Evolutionary conservation across 2,329 filamentous ascomycete genomes (phyloP).

Genomic region (Xylaria sp.): DNA sequence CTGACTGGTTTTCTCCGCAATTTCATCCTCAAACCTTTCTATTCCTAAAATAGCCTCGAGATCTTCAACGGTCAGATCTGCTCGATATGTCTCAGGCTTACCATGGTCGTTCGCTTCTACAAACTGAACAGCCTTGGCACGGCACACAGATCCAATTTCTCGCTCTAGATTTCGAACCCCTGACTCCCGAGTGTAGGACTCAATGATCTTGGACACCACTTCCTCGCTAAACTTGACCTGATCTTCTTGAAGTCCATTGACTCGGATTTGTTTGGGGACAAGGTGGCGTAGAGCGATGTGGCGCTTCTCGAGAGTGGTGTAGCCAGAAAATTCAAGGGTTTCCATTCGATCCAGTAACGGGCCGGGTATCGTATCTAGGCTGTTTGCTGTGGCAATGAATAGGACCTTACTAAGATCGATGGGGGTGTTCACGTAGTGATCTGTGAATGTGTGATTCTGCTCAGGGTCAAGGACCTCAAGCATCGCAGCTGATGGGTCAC

Average conservation of each 20-base stretch:
- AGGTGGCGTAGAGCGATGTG: constrained; percentile 93
- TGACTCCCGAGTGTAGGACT: constrained; percentile 94
- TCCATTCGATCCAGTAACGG: constrained; percentile 97
- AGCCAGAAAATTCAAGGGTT: constrained; percentile 90
- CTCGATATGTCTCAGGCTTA: constrained; percentile 75
- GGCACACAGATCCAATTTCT: constrained; percentile 93
- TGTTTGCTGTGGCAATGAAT: constrained; percentile 97
- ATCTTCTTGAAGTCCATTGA: constrained; percentile 82
- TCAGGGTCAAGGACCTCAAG: constrained; percentile 97
- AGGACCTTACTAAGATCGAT: constrained; percentile 96
- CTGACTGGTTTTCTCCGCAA: constrained; percentile 84
- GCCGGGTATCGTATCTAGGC: constrained; percentile 92
- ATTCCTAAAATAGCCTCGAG: constrained; percentile 92
- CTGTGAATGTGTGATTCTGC: constrained; percentile 93
- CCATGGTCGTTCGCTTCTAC: constrained; percentile 86
- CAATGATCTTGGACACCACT: constrained; percentile 94
- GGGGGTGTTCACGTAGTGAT: constrained; percentile 96
- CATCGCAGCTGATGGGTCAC: constrained; percentile 97
- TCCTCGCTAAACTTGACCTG: constrained; percentile 83
- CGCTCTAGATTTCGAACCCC: constrained; percentile 96
- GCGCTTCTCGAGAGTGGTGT: constrained; percentile 96
- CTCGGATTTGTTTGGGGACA: constrained; percentile 94
- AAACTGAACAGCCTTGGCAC: constrained; percentile 93
- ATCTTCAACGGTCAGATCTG: constrained; percentile 79
- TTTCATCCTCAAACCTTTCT: constrained; percentile 94